Percentiles rank a stretch among this genome's conserved stretches.
Conservation (phyloP, 2,329 filamentous ascomycete genomes). For the Eutypa lata region DNA sequence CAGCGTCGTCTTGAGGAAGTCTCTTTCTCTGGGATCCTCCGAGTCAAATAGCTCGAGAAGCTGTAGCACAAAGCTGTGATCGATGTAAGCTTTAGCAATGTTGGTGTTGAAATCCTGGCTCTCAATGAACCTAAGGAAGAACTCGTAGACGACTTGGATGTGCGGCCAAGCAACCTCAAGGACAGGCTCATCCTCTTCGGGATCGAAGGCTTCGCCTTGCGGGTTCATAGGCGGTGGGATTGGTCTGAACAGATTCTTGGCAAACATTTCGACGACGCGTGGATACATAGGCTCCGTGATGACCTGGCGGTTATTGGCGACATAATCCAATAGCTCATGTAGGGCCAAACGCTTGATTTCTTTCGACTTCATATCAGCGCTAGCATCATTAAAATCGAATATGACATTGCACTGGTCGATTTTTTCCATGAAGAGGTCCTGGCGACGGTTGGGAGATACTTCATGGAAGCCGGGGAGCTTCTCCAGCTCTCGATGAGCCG, state of each 20-base stretch:
- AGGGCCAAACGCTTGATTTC: slow-evolving; percentile 97
- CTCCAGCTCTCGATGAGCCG: slow-evolving; percentile 91
- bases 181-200: slow-evolving; percentile 96
- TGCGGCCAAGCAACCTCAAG: slow-evolving; percentile 98
- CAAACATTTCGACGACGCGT: slow-evolving; percentile 97
- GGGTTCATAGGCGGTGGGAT: slow-evolving; percentile 97
- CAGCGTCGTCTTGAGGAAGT: slow-evolving; percentile 96
- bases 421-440: slow-evolving; percentile 97
- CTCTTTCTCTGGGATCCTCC: slow-evolving; percentile 91
- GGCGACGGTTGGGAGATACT: slow-evolving; percentile 87
- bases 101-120: slow-evolving; percentile 99
- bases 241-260: slow-evolving; percentile 95
- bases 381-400: slow-evolving; percentile 98
- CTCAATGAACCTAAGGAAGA: slow-evolving; percentile 98
- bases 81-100: slow-evolving; percentile 97
- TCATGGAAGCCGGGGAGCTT: slow-evolving; percentile 98
- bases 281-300: slow-evolving; percentile 99
- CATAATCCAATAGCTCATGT: slow-evolving; percentile 95
- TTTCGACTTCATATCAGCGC: slow-evolving; percentile 98
- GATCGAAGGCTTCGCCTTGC: slow-evolving; percentile 96
- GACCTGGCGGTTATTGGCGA: slow-evolving; percentile 96
- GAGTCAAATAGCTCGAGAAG: slow-evolving; percentile 98
- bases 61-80: slow-evolving; percentile 95
- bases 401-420: slow-evolving; percentile 99
- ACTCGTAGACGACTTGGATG: slow-evolving; percentile 99